Conservation (phyloP, 2,329 filamentous ascomycete genomes). For the Fusarium clavum region DNA sequence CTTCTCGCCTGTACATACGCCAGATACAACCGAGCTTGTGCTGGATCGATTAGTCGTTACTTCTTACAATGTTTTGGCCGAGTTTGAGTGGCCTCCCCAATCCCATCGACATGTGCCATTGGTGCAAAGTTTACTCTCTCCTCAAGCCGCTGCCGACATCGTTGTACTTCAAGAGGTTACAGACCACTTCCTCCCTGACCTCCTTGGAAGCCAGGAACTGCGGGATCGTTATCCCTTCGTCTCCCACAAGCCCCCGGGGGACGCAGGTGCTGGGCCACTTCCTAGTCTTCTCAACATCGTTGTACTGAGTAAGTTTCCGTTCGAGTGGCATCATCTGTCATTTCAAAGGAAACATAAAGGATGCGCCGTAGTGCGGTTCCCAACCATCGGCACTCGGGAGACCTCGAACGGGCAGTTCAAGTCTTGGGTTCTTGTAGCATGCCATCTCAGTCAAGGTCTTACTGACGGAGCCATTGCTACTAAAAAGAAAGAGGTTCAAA, state of each 20-base stretch:
- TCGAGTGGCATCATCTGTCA: slow-evolving; percentile 66
- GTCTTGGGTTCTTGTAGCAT: slow-evolving; percentile 64
- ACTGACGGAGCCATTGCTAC: slow-evolving; percentile 67
- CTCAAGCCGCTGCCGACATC: slow-evolving; percentile 58
- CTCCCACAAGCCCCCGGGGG: slow-evolving; percentile 67
- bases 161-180: slow-evolving; percentile 72
- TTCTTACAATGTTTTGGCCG: slow-evolving; percentile 66
- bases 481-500: slow-evolving; percentile 67
- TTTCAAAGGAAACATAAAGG: slow-evolving; percentile 69
- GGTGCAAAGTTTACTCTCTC: slow-evolving; percentile 57
- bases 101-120: slow-evolving; percentile 57
- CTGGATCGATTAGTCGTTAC: slow-evolving; percentile 54
- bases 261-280: slow-evolving; percentile 64
- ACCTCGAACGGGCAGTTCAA: slow-evolving; percentile 37
- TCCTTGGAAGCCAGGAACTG: slow-evolving; percentile 62
- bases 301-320: slow-evolving; percentile 66
- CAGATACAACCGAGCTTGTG: neutral
- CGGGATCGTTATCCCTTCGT: slow-evolving; percentile 63
- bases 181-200: slow-evolving; percentile 68
- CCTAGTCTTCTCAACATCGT: slow-evolving; percentile 71
- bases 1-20: neutral
- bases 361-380: slow-evolving; percentile 62
- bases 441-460: slow-evolving; percentile 72
- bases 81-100: slow-evolving; percentile 61
- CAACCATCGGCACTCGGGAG: slow-evolving; percentile 32